Percentiles rank a stretch among this genome's conserved stretches.
Conservation (phyloP, 2,329 filamentous ascomycete species). For the Trichoderma harzianum region DNA sequence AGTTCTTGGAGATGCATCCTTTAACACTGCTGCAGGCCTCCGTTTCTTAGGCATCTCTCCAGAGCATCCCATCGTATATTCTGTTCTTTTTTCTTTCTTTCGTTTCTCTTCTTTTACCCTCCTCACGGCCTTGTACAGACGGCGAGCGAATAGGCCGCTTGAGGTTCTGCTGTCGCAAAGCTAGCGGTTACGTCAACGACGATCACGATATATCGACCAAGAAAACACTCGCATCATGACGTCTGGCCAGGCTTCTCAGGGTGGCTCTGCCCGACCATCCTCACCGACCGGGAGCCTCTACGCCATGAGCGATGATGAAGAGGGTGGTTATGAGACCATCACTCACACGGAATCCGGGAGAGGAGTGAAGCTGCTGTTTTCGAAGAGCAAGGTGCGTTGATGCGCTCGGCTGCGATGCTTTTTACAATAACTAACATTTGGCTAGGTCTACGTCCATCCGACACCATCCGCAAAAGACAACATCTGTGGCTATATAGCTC, state of each 20-base stretch:
- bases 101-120: background rate
- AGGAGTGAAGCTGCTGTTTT: constrained; percentile 90
- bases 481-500: constrained; percentile 86
- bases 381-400: constrained; percentile 80
- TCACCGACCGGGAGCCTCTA: constrained; percentile 89
- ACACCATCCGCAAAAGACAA: constrained; percentile 93
- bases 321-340: constrained; percentile 92
- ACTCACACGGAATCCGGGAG: constrained; percentile 71
- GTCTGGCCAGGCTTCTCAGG: background rate
- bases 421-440: constrained; percentile 12
- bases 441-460: constrained; percentile 89
- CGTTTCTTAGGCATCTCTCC: background rate
- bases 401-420: background rate
- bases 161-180: background rate
- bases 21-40: background rate
- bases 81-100: background rate
- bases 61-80: background rate
- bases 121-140: background rate
- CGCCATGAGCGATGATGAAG: constrained; percentile 93
- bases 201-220: background rate
- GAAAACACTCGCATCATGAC: constrained; percentile 11
- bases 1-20: background rate
- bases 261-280: constrained; percentile 27
- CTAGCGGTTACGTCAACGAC: constrained; percentile 8
- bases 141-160: background rate